phyloP scores from a whole-genome alignment of 768 basidiomycete genomes.

The Boletellus ananiceps region DNA sequence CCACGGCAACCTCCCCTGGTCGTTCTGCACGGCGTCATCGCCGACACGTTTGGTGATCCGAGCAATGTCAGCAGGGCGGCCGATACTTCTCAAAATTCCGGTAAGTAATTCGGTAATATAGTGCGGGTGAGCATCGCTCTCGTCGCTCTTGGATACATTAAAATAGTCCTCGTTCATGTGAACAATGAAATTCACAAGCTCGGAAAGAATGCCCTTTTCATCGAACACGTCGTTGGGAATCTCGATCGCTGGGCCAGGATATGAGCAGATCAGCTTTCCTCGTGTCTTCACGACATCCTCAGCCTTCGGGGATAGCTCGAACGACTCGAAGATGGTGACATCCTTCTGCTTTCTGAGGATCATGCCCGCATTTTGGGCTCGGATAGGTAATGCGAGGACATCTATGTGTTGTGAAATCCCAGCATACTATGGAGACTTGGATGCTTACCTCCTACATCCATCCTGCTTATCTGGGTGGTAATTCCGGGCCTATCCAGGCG shows the following conservation, averaged over 20 bases:
- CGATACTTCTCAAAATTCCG: slow-evolving; percentile 38
- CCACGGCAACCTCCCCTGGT: slow-evolving; percentile 26
- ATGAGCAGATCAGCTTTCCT: slow-evolving; percentile 42
- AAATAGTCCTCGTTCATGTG: slow-evolving; percentile 31
- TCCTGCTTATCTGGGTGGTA: not conserved
- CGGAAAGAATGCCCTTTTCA: slow-evolving; percentile 27
- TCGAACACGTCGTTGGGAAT: slow-evolving; percentile 18
- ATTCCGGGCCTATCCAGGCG: not conserved
- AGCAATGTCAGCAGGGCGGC: slow-evolving; percentile 7
- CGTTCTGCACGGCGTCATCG: slow-evolving; percentile 5
- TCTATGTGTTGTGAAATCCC: slow-evolving; percentile 25
- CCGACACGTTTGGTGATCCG: not conserved
- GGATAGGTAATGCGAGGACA: slow-evolving; percentile 35
- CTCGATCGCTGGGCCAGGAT: slow-evolving; percentile 41
- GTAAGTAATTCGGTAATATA: slow-evolving; percentile 45
- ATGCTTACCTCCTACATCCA: not conserved
- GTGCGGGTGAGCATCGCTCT: slow-evolving; percentile 31
- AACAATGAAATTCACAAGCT: slow-evolving; percentile 37
- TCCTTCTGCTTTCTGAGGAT: slow-evolving; percentile 30
- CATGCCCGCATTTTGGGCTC: slow-evolving; percentile 45
- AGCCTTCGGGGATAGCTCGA: slow-evolving; percentile 39
- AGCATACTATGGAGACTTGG: not conserved
- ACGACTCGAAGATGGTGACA: slow-evolving; percentile 17
- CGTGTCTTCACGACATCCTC: slow-evolving; percentile 29
- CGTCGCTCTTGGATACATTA: slow-evolving; percentile 17